Evolutionary conservation across 2,329 filamentous ascomycete species (phyloP).

Genomic region (Trichoderma sp.): DNA sequence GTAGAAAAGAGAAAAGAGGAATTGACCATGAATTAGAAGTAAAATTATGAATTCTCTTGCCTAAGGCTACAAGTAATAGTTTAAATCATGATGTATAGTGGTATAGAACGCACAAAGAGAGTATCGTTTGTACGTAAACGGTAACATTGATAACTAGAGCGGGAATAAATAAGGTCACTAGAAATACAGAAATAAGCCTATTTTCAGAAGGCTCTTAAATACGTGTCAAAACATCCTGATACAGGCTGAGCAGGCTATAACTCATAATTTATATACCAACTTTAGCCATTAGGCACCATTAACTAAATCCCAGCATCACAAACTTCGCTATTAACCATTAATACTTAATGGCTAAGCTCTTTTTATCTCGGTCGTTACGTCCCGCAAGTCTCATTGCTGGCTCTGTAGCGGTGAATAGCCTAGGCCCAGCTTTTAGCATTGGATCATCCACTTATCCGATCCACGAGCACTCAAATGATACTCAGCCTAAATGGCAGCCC

Average conservation of each 20-base stretch:
- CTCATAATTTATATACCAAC: not conserved
- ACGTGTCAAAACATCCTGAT: not conserved
- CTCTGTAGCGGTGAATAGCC: not conserved
- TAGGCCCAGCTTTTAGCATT: not conserved
- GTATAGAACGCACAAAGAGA: not conserved
- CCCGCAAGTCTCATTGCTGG: not conserved
- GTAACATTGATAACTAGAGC: not conserved
- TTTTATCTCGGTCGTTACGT: not conserved
- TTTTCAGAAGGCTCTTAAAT: not conserved
- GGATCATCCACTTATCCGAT: slow-evolving; percentile 1
- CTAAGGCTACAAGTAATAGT: not conserved
- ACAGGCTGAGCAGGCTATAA: not conserved
- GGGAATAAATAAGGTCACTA: not conserved
- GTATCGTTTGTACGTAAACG: not conserved
- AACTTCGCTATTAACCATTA: not conserved
- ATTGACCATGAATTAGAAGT: not conserved
- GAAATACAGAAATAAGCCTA: not conserved
- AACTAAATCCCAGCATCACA: not conserved
- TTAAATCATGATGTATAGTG: not conserved
- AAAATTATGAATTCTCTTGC: not conserved
- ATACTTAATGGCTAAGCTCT: not conserved
- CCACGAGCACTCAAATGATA: not conserved
- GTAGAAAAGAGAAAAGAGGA: not conserved
- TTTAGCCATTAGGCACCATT: not conserved
- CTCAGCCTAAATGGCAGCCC: slow-evolving; percentile 11